Base-by-base conservation (phyloP, 176 grass and related monocot genomes). In the Leersia perrieri region DNA sequence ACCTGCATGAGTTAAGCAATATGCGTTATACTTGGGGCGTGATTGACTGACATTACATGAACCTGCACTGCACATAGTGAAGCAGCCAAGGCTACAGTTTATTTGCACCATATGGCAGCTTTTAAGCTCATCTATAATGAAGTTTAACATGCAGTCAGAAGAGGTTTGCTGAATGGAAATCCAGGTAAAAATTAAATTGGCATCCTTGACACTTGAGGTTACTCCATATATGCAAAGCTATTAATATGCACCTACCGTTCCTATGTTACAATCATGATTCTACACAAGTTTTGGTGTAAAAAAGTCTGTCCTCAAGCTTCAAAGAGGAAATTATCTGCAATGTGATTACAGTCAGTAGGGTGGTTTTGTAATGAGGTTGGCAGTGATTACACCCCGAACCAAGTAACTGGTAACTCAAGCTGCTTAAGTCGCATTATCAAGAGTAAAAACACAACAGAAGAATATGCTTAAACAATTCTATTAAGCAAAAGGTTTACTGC, bases 1-100 rank as follows among this genome's bases (percentile, higher is more conserved):
- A 85, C 88, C 96, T 99, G 88, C 78, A 82, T 16, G 34, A 14
- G 60, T 40, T 9, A 78, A 58, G 13, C 0, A 30, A 44, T 53
- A 10, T 5, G 33, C 2, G 9, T 72, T 66, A 60, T 42, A 66
- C 28, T 1, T 71, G 6, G 39, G 3, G 64, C 53, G 33, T 35
- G 15, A 11, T 23, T 2, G 13, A 15, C 3, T 25, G 11, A 28
- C 12, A 62, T 76, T 70, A 15, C 31, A 61, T 39, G 0, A 53
- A 11, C 31, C 0, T 28, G 18, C 0, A 29, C 16, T 27, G 55
- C 0, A 3, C 4, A 18, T 13, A 9, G 3, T 44, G 33, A 42
- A 70, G 53, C 22, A 41, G 16, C 11, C 13, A 34, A 73, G 20
- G 68, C 9, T 60, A 53, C 36, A 39, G 55, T 57, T 78, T 51